A percentile compares a stretch with the other conserved stretches of the same genome.
Evolutionary conservation across 768 basidiomycete genomes (phyloP).

Genomic region (Saitozyma podzolica): DNA sequence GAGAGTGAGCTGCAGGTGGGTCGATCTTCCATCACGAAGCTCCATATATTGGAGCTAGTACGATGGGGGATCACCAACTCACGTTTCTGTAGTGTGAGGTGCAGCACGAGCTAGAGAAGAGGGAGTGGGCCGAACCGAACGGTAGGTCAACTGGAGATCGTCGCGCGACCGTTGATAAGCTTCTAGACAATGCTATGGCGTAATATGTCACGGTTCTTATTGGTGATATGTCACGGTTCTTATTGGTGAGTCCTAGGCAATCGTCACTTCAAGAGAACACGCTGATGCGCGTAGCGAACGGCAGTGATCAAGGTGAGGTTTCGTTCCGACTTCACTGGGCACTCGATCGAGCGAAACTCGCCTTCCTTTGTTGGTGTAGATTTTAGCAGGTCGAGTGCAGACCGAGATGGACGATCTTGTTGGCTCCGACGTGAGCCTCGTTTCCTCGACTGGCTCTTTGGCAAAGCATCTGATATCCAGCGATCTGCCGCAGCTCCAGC

Average conservation of each 20-base stretch:
- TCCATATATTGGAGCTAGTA: no score
- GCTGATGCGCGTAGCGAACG: conserved; percentile 39
- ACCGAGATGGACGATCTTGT: conserved; percentile 48
- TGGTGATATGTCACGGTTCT: conserved; percentile 28
- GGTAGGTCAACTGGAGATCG: conserved; percentile 22
- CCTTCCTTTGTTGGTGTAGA: no score
- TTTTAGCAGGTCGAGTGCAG: conserved; percentile 39
- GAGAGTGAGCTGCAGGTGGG: conserved; percentile 3
- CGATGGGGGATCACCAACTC: no score
- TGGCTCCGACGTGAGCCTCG: conserved; percentile 28
- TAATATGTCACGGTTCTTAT: conserved; percentile 51
- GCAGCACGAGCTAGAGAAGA: conserved; percentile 37
- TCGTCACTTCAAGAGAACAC: no score
- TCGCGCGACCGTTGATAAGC: no score
- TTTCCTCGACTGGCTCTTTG: conserved; percentile 47
- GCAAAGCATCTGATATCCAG: conserved; percentile 21
- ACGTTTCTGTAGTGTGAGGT: conserved; percentile 41
- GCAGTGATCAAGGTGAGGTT: conserved; percentile 35
- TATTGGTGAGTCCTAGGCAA: not conserved
- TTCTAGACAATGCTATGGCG: conserved; percentile 51
- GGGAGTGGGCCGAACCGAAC: conserved; percentile 47
- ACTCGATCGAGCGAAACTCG: no score
- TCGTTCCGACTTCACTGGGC: no score
- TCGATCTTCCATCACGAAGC: not conserved
- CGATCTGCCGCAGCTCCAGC: no score